phyloP scores from a whole-genome alignment of 2,329 filamentous ascomycete species.

The Massarina eburnea region DNA sequence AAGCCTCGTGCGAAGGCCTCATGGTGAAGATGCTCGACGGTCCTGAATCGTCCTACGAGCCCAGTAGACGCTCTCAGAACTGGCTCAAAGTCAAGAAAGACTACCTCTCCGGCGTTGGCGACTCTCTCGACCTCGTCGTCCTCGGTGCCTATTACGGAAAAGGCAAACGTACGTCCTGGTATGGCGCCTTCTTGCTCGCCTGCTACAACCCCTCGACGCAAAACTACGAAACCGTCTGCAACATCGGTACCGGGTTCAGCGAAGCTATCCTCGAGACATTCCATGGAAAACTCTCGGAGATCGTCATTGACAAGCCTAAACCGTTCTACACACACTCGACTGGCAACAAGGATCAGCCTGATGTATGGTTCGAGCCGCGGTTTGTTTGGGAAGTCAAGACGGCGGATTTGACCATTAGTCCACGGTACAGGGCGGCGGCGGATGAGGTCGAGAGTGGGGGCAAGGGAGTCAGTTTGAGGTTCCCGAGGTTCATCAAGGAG shows the following conservation, averaged over 20 bases:
- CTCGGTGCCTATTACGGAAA: slow-evolving; percentile 91
- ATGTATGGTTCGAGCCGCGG: slow-evolving; percentile 96
- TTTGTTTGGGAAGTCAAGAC: slow-evolving; percentile 98
- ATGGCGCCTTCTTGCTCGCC: slow-evolving; percentile 91
- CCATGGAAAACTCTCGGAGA: slow-evolving; percentile 71
- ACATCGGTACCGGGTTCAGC: slow-evolving; percentile 96
- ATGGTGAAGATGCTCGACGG: slow-evolving; percentile 99
- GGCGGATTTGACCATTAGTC: slow-evolving; percentile 89
- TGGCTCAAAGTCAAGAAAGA: slow-evolving; percentile 99
- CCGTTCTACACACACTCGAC: slow-evolving; percentile 89
- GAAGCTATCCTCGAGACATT: slow-evolving; percentile 91
- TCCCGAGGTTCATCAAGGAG: slow-evolving; percentile 88
- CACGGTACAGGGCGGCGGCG: slow-evolving; percentile 87
- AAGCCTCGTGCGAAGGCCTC: slow-evolving; percentile 91
- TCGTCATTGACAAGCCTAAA: slow-evolving; percentile 86
- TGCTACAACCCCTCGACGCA: slow-evolving; percentile 84
- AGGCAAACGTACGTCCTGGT: slow-evolving; percentile 93
- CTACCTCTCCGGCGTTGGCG: slow-evolving; percentile 89
- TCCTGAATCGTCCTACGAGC: slow-evolving; percentile 89
- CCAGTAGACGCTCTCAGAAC: slow-evolving; percentile 92
- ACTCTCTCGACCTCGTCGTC: slow-evolving; percentile 95
- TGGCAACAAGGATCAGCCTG: slow-evolving; percentile 88
- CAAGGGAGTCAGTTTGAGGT: slow-evolving; percentile 83
- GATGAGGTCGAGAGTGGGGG: slow-evolving; percentile 72
- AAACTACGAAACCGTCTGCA: slow-evolving; percentile 93